Evolutionary conservation across 2,329 filamentous ascomycete species (phyloP).

Genomic region (Zymoseptoria crescenta): DNA sequence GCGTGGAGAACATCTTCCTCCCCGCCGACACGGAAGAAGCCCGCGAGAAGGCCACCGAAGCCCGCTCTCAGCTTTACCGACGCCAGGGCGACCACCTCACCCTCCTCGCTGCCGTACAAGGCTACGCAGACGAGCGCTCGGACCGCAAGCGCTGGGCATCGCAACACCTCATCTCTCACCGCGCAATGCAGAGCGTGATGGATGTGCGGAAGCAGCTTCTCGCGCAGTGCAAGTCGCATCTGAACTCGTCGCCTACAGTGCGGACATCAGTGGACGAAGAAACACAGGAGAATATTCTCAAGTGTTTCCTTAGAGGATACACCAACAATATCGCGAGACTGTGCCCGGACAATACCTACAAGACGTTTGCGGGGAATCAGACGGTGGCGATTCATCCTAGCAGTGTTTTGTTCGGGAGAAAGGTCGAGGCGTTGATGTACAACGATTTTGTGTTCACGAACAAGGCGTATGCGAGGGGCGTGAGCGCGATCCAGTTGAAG

Average conservation of each 20-base stretch:
- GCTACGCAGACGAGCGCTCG: conserved; percentile 49
- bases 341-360: conserved; percentile 52
- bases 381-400: conserved; percentile 56
- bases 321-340: conserved; percentile 53
- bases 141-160: conserved; percentile 55
- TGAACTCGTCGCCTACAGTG: conserved; percentile 32
- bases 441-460: conserved; percentile 60
- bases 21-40: conserved; percentile 53
- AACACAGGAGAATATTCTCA: conserved; percentile 45
- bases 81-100: conserved; percentile 59
- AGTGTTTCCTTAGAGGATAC: conserved; percentile 52
- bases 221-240: conserved; percentile 43
- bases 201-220: conserved; percentile 57
- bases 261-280: conserved; percentile 29
- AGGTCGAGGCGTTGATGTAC: conserved; percentile 56
- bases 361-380: conserved; percentile 54
- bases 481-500: conserved; percentile 54
- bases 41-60: conserved; percentile 50
- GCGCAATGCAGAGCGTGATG: conserved; percentile 60
- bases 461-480: conserved; percentile 54
- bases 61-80: conserved; percentile 49
- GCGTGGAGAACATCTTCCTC: conserved; percentile 56
- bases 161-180: conserved; percentile 51
- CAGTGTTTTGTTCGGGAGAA: conserved; percentile 52
- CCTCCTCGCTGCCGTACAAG: conserved; percentile 52